phyloP scores from a whole-genome alignment of 768 basidiomycete genomes.

The Boletus rubroflammeus region DNA sequence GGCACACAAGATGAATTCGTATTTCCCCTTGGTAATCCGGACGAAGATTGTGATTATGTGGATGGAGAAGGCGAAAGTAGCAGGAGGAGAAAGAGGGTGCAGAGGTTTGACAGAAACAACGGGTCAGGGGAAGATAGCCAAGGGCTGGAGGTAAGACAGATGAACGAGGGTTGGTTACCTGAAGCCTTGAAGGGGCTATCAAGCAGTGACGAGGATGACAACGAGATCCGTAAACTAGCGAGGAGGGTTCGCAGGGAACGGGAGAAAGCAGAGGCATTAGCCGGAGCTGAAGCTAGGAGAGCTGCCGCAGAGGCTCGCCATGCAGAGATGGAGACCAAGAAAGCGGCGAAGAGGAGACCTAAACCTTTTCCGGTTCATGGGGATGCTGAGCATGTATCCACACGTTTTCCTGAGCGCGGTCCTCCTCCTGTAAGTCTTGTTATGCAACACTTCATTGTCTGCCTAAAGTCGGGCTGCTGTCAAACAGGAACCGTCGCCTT shows the following conservation, averaged over 20 bases:
- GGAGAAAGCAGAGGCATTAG: constrained; percentile 21
- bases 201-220: constrained; percentile 43
- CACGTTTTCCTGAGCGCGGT: neutral
- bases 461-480: neutral
- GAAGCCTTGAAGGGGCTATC: constrained; percentile 36
- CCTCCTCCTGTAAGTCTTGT: constrained; percentile 12
- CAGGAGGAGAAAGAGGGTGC: constrained; percentile 7
- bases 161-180: constrained; percentile 28
- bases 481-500: constrained; percentile 9
- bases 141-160: neutral
- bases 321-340: constrained; percentile 9
- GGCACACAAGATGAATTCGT: constrained; percentile 33
- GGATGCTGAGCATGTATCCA: neutral
- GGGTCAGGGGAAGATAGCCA: neutral
- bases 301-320: constrained; percentile 16
- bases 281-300: constrained; percentile 16
- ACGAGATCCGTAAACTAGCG: constrained; percentile 30
- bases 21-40: constrained; percentile 16
- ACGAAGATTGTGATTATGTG: constrained; percentile 29
- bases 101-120: neutral
- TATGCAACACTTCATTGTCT: neutral
- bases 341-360: constrained; percentile 15
- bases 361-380: constrained; percentile 28
- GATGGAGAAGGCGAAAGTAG: constrained; percentile 9
- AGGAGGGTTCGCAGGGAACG: constrained; percentile 33